phyloP scores from a whole-genome alignment of 306 rosid species.

The Mimosa bimucronata region DNA sequence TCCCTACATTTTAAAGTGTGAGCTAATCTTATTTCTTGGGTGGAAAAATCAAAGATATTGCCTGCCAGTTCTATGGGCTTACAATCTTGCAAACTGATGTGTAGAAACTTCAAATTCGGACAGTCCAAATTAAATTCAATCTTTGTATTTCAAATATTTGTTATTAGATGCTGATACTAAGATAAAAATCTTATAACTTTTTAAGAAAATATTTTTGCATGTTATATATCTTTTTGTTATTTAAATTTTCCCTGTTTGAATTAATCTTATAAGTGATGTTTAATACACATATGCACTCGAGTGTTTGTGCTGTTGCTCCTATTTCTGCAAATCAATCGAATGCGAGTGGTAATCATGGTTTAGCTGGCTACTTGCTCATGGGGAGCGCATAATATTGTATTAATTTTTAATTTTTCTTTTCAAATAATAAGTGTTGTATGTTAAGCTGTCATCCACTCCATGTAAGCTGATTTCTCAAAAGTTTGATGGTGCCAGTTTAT shows the following conservation, averaged over 20 bases:
- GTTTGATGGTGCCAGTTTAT: neutral
- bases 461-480: neutral
- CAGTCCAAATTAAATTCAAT: neutral
- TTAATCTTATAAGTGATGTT: neutral
- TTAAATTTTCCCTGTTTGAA: neutral
- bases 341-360: conserved; percentile 47
- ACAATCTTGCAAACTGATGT: neutral
- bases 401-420: neutral
- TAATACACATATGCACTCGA: conserved; percentile 20
- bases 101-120: neutral
- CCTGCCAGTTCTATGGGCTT: neutral
- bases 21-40: neutral
- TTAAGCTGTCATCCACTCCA: neutral
- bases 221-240: neutral
- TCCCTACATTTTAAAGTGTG: neutral
- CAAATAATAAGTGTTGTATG: neutral
- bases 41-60: neutral
- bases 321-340: conserved; percentile 52
- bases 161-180: neutral
- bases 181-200: neutral
- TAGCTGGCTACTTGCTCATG: conserved; percentile 39
- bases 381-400: conserved; percentile 14
- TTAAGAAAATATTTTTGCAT: neutral
- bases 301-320: conserved; percentile 53
- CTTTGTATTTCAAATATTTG: neutral